Evolutionary conservation across 805 yeast species (phyloP), one percentile per base, ranked within the genome.

Genomic region (Torulaspora maleeae): DNA sequence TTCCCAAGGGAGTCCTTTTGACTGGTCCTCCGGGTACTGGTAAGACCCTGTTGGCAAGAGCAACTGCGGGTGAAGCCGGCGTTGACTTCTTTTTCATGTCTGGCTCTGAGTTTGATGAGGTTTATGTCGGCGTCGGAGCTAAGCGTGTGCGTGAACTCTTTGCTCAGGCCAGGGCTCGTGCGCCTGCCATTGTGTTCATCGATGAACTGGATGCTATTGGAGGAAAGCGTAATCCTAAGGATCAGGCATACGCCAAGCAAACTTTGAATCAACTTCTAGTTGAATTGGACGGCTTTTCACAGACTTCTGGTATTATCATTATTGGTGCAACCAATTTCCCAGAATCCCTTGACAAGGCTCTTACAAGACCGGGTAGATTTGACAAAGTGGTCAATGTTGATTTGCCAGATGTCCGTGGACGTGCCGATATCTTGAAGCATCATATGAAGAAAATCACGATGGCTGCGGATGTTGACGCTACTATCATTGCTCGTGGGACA

Each of bases 11-110:
- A 74, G 95, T 93, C 5, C 72, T 93, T 48, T 74, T 91, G 53
- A 93, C 98, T 10, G 99, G 99, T 37, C 99, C 99, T 30, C 99
- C 99, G 34, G 99, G 99, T 69, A 91, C 99, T 5, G 99, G 99
- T 78, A 91, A 93, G 66, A 93, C 99, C 1, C 73, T 91, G 54
- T 77, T 93, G 52, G 98, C 98, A 0, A 80, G 98, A 58, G 98
- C 99, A 24, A 95, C 96, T 25, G 99, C 99, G 6, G 98, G 98
- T 52, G 98, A 91, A 69, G 98, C 99, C 5, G 98, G 96, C 45
- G 98, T 93, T 19, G 99, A 98, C 35, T 93, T 93, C 63, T 91
- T 90, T 69, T 91, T 91, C 68, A 91, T 93, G 97, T 86, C 96
- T 5, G 99, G 99, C 38, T 87, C 96, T 1, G 99, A 93, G 66